These are phyloP conservation scores for Protomyces macrosporus DNA, from an alignment of 1,139 yeast species.

Conservation along the genomic window DNA sequence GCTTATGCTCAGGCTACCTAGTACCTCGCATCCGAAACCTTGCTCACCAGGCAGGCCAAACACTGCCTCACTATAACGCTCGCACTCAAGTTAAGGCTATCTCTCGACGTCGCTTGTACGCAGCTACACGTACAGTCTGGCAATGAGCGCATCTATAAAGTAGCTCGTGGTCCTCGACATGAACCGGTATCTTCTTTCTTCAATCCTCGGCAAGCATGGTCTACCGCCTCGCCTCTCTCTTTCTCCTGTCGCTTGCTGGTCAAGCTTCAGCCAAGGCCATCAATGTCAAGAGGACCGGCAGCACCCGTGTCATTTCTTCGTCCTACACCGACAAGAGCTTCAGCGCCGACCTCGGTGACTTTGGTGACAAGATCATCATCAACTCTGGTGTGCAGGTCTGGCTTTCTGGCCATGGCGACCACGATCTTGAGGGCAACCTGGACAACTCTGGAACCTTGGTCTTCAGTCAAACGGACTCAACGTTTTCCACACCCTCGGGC, in stretches of 20 bases:
- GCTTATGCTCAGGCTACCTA: too few species aligned
- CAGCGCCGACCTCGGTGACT: background rate
- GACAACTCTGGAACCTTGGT: conserved; percentile 6
- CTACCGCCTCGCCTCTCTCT: background rate
- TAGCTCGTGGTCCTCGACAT: too few species aligned
- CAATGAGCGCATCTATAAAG: too few species aligned
- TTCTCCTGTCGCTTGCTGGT: background rate
- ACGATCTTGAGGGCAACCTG: conserved; percentile 3
- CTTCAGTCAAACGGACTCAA: conserved; percentile 4
- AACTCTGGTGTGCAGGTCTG: background rate
- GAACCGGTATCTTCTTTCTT: background rate
- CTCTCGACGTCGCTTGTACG: too few species aligned
- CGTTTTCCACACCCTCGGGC: background rate
- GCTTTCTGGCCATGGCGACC: conserved; percentile 7
- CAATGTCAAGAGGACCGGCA: background rate
- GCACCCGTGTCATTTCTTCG: background rate
- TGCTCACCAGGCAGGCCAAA: too few species aligned
- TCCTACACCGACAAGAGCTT: background rate
- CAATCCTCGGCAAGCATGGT: background rate
- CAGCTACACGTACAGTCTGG: too few species aligned
- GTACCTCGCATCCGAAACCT: too few species aligned
- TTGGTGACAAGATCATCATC: background rate
- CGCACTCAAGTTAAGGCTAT: too few species aligned
- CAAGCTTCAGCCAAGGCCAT: background rate
- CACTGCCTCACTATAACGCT: too few species aligned